phyloP scores from a whole-genome alignment of 2,329 filamentous ascomycete genomes.

The Talaromyces sp. region DNA sequence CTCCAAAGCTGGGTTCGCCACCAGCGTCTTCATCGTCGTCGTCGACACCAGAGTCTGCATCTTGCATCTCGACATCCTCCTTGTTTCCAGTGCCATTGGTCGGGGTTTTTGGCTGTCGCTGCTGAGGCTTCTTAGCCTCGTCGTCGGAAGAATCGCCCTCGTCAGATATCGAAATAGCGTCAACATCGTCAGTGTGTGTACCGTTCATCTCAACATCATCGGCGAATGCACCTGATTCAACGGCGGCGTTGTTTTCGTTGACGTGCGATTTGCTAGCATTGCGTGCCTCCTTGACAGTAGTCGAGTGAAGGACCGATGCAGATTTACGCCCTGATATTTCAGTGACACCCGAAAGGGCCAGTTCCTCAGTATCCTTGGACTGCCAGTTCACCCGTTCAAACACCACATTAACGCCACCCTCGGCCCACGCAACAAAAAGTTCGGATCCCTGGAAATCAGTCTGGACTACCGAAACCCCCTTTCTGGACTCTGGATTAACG shows the following conservation, averaged over 20 bases:
- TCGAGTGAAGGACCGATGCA: conserved; percentile 39
- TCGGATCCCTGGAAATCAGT: conserved; percentile 42
- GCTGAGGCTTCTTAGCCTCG: conserved; percentile 8
- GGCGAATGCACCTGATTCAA: conserved; percentile 45
- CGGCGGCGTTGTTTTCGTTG: conserved; percentile 53
- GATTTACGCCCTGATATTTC: conserved; percentile 42
- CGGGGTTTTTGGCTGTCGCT: conserved; percentile 15
- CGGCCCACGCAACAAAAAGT: conserved; percentile 44
- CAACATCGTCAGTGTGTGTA: conserved; percentile 18
- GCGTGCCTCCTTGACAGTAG: conserved; percentile 50
- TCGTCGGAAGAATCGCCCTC: conserved; percentile 25
- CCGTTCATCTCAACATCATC: conserved; percentile 34
- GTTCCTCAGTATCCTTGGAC: conserved; percentile 38
- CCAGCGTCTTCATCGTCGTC: conserved; percentile 36
- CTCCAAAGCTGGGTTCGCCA: conserved; percentile 72
- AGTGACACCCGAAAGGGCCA: conserved; percentile 40
- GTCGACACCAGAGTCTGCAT: conserved; percentile 15
- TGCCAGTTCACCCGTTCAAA: conserved; percentile 48
- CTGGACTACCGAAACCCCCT: conserved; percentile 38
- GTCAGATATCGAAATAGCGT: conserved; percentile 20
- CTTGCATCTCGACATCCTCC: conserved; percentile 36
- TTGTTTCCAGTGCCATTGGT: conserved; percentile 1
- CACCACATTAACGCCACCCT: conserved; percentile 45
- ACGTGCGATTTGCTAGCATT: conserved; percentile 48
- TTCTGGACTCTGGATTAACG: conserved; percentile 35